Evolutionary conservation across 306 rosid species (phyloP).

Genomic region (Betula pendula): DNA sequence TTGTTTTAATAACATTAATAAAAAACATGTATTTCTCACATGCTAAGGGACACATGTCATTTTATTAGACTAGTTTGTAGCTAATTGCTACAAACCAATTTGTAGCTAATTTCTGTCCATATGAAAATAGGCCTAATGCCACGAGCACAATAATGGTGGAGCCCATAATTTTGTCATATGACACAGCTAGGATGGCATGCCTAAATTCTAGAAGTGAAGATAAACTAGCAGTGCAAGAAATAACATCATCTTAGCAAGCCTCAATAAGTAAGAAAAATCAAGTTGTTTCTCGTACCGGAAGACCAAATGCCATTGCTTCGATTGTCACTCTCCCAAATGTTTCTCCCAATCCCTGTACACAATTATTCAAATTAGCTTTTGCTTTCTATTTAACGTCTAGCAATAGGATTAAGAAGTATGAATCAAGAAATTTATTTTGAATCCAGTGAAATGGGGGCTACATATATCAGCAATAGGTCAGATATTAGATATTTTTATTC

Average conservation of each 20-base stretch:
- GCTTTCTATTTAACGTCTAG: slow-evolving; percentile 1
- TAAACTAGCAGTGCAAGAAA: slow-evolving; percentile 3
- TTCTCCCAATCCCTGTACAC: slow-evolving; percentile 83
- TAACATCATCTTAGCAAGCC: not conserved
- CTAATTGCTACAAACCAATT: too few relatives aligned
- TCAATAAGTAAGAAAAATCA: slow-evolving; percentile 11
- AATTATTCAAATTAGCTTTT: slow-evolving; percentile 27
- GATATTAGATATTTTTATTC: not conserved
- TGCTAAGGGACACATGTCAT: too few relatives aligned
- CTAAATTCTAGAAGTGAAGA: slow-evolving; percentile 6
- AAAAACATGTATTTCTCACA: too few relatives aligned
- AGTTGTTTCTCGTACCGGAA: slow-evolving; percentile 67
- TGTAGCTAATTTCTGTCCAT: too few relatives aligned
- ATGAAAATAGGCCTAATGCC: not conserved
- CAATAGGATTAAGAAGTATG: not conserved
- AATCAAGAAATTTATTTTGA: not conserved
- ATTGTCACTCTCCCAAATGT: slow-evolving; percentile 92
- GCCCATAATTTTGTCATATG: not conserved
- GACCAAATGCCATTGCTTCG: slow-evolving; percentile 97
- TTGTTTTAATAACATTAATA: too few relatives aligned
- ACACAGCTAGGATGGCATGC: not conserved
- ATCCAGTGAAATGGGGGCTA: not conserved
- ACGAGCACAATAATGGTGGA: not conserved
- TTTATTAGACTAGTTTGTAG: too few relatives aligned
- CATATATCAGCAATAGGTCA: not conserved